A percentile compares a stretch with the other conserved stretches of the same genome.
These are phyloP conservation scores for Medicago ruthenica DNA, from an alignment of 306 rosid species.

Conservation along the genomic window DNA sequence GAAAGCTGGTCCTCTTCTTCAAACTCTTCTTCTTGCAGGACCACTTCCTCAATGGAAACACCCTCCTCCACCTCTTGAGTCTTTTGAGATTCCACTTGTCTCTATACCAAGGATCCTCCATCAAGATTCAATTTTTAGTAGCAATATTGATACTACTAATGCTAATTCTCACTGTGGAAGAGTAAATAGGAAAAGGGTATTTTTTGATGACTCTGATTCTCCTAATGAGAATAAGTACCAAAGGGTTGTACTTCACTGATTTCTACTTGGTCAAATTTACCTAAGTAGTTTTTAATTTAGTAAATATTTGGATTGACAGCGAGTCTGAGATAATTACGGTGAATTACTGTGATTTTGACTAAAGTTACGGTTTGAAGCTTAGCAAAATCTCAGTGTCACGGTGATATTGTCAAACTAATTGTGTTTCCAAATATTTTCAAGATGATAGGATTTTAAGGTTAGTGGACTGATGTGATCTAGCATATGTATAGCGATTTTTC, in stretches of 20 bases:
- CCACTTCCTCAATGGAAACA: constrained; percentile 99
- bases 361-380: not conserved
- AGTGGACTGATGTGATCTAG: constrained; percentile 59
- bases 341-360: not conserved
- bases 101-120: constrained; percentile 62
- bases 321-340: not conserved
- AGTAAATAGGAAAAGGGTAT: constrained; percentile 66
- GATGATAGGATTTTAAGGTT: constrained; percentile 52
- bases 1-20: constrained; percentile 97
- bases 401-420: not conserved
- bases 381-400: not conserved
- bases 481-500: constrained; percentile 65
- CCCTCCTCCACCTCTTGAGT: constrained; percentile 94
- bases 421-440: constrained; percentile 22
- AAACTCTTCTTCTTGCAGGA: constrained; percentile 88
- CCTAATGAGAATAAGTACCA: constrained; percentile 74
- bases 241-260: constrained; percentile 72
- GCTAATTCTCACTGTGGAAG: constrained; percentile 56
- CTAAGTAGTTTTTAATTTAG: constrained; percentile 41
- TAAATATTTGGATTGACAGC: not conserved
- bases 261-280: constrained; percentile 34
- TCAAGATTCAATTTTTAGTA: constrained; percentile 58
- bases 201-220: constrained; percentile 68
- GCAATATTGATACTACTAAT: constrained; percentile 43
- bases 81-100: constrained; percentile 89